phyloP scores from a whole-genome alignment of 768 basidiomycete species.

The Naganishia kalamii region DNA sequence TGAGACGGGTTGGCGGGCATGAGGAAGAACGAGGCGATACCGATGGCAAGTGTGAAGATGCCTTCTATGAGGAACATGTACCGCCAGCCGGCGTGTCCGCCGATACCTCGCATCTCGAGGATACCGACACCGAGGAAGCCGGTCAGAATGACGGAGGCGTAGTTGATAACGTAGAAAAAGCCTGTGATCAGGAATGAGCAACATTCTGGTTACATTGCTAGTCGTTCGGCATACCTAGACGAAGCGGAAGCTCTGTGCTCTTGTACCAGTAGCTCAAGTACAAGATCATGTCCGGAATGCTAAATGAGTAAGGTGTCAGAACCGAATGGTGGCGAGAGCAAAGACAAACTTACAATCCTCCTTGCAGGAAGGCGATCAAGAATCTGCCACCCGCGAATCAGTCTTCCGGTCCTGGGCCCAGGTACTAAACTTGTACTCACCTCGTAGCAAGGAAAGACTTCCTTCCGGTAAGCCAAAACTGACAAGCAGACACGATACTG shows the following conservation, averaged over 20 bases:
- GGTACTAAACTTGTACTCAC: not conserved
- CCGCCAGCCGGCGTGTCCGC: slow-evolving; percentile 50
- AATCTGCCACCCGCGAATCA: slow-evolving; percentile 26
- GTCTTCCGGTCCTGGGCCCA: slow-evolving; percentile 37
- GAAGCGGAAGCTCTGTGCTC: slow-evolving; percentile 56
- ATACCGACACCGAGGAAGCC: slow-evolving; percentile 65
- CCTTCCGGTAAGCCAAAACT: slow-evolving; percentile 58
- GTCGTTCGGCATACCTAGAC: slow-evolving; percentile 53
- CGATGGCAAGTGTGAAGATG: slow-evolving; percentile 35
- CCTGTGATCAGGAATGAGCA: too few relatives aligned
- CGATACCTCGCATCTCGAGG: slow-evolving; percentile 54
- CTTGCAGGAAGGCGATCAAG: slow-evolving; percentile 53
- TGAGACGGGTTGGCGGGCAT: slow-evolving; percentile 36
- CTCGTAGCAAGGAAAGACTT: slow-evolving; percentile 54
- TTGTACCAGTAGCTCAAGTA: slow-evolving; percentile 65
- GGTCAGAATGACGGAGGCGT: slow-evolving; percentile 53
- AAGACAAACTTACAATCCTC: slow-evolving; percentile 48
- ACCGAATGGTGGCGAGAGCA: slow-evolving; percentile 24
- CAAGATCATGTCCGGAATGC: slow-evolving; percentile 56
- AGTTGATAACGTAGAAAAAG: slow-evolving; percentile 62
- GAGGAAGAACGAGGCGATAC: slow-evolving; percentile 45
- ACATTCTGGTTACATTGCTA: too few relatives aligned
- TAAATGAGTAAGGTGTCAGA: slow-evolving; percentile 48
- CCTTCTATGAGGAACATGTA: slow-evolving; percentile 59
- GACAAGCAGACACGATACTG: slow-evolving; percentile 56